Conservation (phyloP, 108 stramenopile species). For the Mayamaea pseudoterrestris region DNA sequence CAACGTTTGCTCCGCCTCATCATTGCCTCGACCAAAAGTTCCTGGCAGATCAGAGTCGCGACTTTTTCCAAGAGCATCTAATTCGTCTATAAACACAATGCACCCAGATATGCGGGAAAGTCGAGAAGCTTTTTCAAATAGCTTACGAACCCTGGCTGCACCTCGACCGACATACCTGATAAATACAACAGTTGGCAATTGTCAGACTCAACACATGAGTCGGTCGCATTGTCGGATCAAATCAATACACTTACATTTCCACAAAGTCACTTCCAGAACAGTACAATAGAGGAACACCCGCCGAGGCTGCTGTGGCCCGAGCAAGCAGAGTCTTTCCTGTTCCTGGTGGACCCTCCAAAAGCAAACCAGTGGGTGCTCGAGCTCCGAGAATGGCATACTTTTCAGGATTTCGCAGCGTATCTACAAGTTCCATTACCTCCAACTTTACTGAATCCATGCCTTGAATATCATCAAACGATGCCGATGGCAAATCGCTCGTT, state of each 20-base stretch:
- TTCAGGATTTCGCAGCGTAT: conserved; percentile 64
- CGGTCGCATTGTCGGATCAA: not conserved
- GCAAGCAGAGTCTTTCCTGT: conserved; percentile 48
- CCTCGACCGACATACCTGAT: conserved; percentile 90
- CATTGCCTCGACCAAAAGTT: not conserved
- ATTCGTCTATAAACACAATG: conserved; percentile 82
- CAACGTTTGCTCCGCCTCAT: conserved; percentile 42
- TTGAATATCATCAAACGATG: conserved; percentile 72
- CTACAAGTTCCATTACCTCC: conserved; percentile 84
- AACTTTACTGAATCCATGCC: conserved; percentile 73
- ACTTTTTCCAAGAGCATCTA: conserved; percentile 77
- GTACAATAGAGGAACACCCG: conserved; percentile 74
- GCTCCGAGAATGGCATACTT: conserved; percentile 83
- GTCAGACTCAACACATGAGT: too few species aligned
- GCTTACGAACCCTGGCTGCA: conserved; percentile 81
- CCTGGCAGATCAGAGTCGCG: conserved; percentile 49
- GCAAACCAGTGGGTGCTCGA: conserved; percentile 69
- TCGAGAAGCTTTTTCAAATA: conserved; percentile 63
- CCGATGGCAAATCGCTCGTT: conserved; percentile 28
- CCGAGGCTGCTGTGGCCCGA: conserved; percentile 71
- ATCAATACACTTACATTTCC: too few species aligned
- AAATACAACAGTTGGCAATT: too few species aligned
- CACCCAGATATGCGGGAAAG: conserved; percentile 59
- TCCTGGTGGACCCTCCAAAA: conserved; percentile 67
- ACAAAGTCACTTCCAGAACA: conserved; percentile 79